phyloP scores from a whole-genome alignment of 257 asterid species.

The Solanum boliviense region DNA sequence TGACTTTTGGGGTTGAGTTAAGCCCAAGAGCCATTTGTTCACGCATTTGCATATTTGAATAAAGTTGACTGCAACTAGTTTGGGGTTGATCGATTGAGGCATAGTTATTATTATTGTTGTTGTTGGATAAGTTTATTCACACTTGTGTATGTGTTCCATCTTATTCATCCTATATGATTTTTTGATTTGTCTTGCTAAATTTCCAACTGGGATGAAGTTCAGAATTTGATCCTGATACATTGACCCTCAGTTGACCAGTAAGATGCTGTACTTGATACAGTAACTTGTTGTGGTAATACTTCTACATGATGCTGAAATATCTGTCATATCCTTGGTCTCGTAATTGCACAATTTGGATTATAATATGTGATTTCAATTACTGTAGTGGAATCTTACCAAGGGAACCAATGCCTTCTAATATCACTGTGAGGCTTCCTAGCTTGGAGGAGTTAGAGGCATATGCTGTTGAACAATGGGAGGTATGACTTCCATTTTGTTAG shows the following conservation, averaged over 20 bases:
- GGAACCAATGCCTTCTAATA: constrained; percentile 79
- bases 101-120: background rate
- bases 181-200: background rate
- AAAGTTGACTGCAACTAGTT: background rate
- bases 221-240: background rate
- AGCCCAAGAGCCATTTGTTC: background rate
- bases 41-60: background rate
- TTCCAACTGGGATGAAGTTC: background rate
- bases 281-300: background rate
- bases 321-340: background rate
- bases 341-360: background rate
- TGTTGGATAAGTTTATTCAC: background rate
- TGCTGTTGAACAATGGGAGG: constrained; percentile 96
- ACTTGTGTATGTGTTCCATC: background rate
- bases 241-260: background rate
- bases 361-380: constrained; percentile 18
- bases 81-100: background rate
- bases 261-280: background rate
- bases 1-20: background rate
- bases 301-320: background rate
- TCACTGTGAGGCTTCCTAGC: constrained; percentile 82
- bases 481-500: constrained; percentile 17
- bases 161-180: background rate
- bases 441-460: constrained; percentile 79
- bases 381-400: constrained; percentile 90